Conservation (phyloP, 228 moss, liverwort and hornwort genomes). For the Sphagnum magellanicum region DNA sequence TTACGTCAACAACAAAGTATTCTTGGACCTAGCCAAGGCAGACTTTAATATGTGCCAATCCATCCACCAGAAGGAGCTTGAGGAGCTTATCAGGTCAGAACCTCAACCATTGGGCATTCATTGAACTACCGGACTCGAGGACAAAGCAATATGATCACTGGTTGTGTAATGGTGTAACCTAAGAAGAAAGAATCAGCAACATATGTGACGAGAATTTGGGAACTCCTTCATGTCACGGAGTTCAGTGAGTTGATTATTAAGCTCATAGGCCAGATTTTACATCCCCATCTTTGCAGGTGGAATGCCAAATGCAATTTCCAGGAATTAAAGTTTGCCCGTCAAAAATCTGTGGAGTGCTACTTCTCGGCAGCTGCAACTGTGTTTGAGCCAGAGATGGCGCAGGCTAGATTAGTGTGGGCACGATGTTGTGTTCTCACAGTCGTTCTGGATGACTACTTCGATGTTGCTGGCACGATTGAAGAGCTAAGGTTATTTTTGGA, state of each 20-base stretch:
- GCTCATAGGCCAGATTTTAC: neutral
- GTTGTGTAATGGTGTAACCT: neutral
- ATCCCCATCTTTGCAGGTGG: constrained; percentile 15
- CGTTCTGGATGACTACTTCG: constrained; percentile 41
- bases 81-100: constrained; percentile 21
- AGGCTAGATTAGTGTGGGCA: constrained; percentile 31
- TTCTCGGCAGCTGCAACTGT: constrained; percentile 38
- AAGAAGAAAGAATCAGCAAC: no score
- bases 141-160: neutral
- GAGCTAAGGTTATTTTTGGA: constrained; percentile 25
- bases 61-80: constrained; percentile 31
- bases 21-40: constrained; percentile 55
- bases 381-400: constrained; percentile 42
- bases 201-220: no score
- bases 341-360: constrained; percentile 43
- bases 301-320: constrained; percentile 26
- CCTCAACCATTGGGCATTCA: neutral
- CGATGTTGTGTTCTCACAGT: constrained; percentile 28
- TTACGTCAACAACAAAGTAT: constrained; percentile 50
- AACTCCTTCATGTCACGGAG: no score
- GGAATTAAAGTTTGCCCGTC: constrained; percentile 26
- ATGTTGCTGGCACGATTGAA: constrained; percentile 9
- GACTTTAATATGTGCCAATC: constrained; percentile 72
- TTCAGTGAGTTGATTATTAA: neutral
- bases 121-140: neutral